Evolutionary conservation across 441 rosid species (phyloP).

Genomic region (Corymbia calophylla): DNA sequence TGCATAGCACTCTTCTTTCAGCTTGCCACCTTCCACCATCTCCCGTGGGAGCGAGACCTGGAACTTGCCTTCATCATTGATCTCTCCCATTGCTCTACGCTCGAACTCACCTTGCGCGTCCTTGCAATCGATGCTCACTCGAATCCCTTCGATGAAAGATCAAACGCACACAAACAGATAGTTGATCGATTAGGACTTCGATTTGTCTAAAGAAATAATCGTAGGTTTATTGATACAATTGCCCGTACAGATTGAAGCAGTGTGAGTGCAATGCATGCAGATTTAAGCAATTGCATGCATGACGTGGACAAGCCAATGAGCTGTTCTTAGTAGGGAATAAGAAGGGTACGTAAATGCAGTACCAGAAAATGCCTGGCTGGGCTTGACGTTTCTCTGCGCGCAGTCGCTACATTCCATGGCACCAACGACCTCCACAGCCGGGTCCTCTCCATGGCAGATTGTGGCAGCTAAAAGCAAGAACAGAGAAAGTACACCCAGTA

Average conservation of each 20-base stretch:
- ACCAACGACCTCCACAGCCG: constrained; percentile 35
- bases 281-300: background rate
- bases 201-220: background rate
- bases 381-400: constrained; percentile 29
- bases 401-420: constrained; percentile 58
- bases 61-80: constrained; percentile 64
- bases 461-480: constrained; percentile 12
- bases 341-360: background rate
- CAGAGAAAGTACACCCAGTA: constrained; percentile 22
- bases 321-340: background rate
- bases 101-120: constrained; percentile 31
- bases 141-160: constrained; percentile 39
- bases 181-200: background rate
- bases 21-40: constrained; percentile 37
- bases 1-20: constrained; percentile 78
- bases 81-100: constrained; percentile 41
- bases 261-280: background rate
- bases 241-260: background rate
- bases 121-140: constrained; percentile 76
- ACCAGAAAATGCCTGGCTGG: constrained; percentile 59
- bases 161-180: background rate
- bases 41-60: constrained; percentile 45
- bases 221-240: background rate
- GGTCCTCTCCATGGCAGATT: constrained; percentile 23
- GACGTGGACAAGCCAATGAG: background rate